Evolutionary conservation across 116 monocot genomes (phyloP).

Genomic region (Posidonia oceanica): DNA sequence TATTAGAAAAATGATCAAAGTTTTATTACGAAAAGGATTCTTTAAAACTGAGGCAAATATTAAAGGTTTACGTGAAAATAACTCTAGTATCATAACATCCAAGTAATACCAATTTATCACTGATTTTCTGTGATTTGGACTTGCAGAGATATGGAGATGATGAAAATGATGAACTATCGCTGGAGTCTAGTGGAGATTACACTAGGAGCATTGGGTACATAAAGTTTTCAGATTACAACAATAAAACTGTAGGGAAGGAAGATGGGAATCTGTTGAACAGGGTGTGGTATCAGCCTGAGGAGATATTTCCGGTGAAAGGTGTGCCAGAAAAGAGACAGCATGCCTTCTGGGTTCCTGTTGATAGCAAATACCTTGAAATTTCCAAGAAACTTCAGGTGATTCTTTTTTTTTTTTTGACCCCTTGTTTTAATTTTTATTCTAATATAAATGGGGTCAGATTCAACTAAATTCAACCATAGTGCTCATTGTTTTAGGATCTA

Average conservation of each 20-base stretch:
- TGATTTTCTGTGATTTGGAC: background rate
- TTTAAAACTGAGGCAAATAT: background rate
- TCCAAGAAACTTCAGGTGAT: slow-evolving; percentile 24
- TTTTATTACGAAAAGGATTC: background rate
- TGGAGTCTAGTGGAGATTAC: slow-evolving; percentile 46
- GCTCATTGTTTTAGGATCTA: too few relatives aligned
- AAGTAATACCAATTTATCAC: too few relatives aligned
- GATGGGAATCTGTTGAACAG: slow-evolving; percentile 31
- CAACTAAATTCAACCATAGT: too few relatives aligned
- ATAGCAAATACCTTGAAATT: slow-evolving; percentile 23
- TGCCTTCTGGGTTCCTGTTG: slow-evolving; percentile 49
- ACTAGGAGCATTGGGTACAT: slow-evolving; percentile 40
- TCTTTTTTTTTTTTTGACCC: background rate
- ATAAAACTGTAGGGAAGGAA: background rate
- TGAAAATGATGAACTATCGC: slow-evolving; percentile 22
- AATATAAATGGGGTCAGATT: too few relatives aligned
- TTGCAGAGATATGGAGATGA: slow-evolving; percentile 39
- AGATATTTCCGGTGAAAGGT: slow-evolving; percentile 45
- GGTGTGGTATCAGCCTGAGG: slow-evolving; percentile 72
- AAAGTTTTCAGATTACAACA: slow-evolving; percentile 37
- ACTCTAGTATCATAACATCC: too few relatives aligned
- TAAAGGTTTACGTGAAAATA: too few relatives aligned
- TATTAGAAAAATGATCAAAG: too few relatives aligned
- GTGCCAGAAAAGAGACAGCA: slow-evolving; percentile 41
- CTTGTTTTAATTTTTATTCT: background rate